These are phyloP conservation scores for Flaveria trinervia DNA, from an alignment of 129 eudicot genomes.

Conservation along the genomic window DNA sequence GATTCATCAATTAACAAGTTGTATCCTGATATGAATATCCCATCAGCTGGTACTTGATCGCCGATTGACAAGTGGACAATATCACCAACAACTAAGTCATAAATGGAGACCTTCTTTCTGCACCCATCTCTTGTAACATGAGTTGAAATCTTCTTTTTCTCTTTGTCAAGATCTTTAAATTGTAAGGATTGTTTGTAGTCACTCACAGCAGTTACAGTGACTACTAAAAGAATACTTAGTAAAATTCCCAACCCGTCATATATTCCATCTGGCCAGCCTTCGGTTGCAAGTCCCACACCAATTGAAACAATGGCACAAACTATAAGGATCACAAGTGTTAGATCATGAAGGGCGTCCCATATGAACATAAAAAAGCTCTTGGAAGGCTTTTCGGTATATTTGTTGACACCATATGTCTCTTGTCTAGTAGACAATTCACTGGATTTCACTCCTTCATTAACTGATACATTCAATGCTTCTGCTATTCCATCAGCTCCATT, in stretches of 20 bases:
- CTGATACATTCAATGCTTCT: conserved; percentile 45
- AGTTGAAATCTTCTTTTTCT: conserved; percentile 71
- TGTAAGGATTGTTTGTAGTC: conserved; percentile 83
- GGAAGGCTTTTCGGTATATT: conserved; percentile 70
- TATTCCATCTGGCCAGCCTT: conserved; percentile 74
- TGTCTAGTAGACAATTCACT: conserved; percentile 53
- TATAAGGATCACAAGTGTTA: conserved; percentile 70
- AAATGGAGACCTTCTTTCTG: conserved; percentile 62
- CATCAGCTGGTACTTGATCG: conserved; percentile 89
- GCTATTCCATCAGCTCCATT: conserved; percentile 70
- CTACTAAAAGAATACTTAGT: conserved; percentile 64
- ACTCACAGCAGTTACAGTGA: conserved; percentile 75
- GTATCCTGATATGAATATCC: conserved; percentile 70
- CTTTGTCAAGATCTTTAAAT: conserved; percentile 73
- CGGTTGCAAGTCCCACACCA: conserved; percentile 81
- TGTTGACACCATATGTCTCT: conserved; percentile 60
- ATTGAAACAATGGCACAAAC: conserved; percentile 85
- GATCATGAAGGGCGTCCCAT: conserved; percentile 86
- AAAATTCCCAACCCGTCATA: conserved; percentile 83
- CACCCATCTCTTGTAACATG: conserved; percentile 70
- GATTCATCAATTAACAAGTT: conserved; percentile 75
- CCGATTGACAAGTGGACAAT: conserved; percentile 69
- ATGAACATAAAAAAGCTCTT: conserved; percentile 73
- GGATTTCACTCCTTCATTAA: conserved; percentile 52
- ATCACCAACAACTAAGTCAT: conserved; percentile 90